Conservation (phyloP, 2,329 filamentous ascomycete genomes). For the Claviceps maximensis region DNA sequence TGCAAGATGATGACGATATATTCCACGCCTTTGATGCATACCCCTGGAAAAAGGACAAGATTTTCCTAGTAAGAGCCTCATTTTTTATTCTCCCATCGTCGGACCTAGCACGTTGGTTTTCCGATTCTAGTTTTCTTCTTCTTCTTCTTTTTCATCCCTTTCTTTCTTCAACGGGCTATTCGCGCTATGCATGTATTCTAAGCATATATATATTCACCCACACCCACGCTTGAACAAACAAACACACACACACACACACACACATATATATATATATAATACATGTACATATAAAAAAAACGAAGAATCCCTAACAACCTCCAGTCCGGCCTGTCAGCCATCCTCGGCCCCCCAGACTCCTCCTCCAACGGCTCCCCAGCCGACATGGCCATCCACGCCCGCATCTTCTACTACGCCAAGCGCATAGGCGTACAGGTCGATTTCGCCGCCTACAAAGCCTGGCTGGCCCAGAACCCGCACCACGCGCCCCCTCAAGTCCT, state of each 20-base stretch:
- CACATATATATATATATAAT: not conserved
- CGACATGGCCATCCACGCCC: conserved; percentile 52
- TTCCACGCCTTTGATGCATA: conserved; percentile 53
- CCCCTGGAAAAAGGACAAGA: conserved; percentile 52
- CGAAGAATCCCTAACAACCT: not conserved
- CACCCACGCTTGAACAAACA: no score
- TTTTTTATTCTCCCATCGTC: not conserved
- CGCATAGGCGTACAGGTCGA: conserved; percentile 42
- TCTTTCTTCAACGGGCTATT: not conserved
- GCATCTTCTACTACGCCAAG: conserved; percentile 51
- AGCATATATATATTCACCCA: no score
- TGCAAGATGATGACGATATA: conserved; percentile 27
- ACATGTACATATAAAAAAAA: not conserved
- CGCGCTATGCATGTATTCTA: no score
- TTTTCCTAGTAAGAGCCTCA: conserved; percentile 44
- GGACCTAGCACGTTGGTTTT: not conserved
- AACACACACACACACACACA: no score
- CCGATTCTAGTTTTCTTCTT: not conserved
- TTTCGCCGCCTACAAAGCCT: conserved; percentile 54
- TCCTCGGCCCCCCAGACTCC: conserved; percentile 41
- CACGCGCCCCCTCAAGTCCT: conserved; percentile 23
- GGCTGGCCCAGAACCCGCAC: conserved; percentile 31
- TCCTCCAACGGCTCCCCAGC: conserved; percentile 34
- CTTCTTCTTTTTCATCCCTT: not conserved
- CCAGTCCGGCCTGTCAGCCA: conserved; percentile 48